Base-by-base conservation (phyloP, 73 alveolate genomes). In the Paramecium sonneborni region DNA sequence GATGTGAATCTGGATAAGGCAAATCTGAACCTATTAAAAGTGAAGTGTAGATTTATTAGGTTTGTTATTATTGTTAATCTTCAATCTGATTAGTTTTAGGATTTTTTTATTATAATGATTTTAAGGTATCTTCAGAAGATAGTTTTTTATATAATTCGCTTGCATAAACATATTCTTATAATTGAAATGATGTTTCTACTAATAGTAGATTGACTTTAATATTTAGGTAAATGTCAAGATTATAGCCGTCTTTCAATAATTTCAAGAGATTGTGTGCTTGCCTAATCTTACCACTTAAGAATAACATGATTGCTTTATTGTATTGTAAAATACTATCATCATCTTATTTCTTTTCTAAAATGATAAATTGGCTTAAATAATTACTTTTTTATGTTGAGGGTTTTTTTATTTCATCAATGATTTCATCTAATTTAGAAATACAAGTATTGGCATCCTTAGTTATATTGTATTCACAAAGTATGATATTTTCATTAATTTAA, bases 241-340 rank as follows among this genome's bases (percentile, higher is more conserved):
- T 39, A 39, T 30, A 23, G 43, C 18, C 12, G 20, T 74, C 87
- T 10, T 39, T 38, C 24, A 46, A 23, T 34, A 18, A 11, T 44
- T 46, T 79, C 90, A 79, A 6, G 6, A 79, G 44, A 30, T 79
- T 41, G 24, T 79, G 41, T 2, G 76, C 72, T n/a, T 43, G 41
- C 23, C 72, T 79, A 1, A 23, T n/a, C 41, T 79, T 79, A 1
- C 76, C 90, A 24, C 76, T 24, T 3, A 43, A 44, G 55, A 30
- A 79, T 24, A 79, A 23, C 55, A 79, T 24, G 0, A 79, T 12
- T 41, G 90, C 90, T 9, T 79, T 79, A 12, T 79, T 79, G 26
- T 41, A 79, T 79, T 39, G 26, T 23, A 79, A 21, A 23, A 79
- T 79, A 6, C 90, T 46, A 7, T 79, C 90, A 43, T 79, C 90